A percentile compares a stretch with the other conserved stretches of the same genome.
Conservation (phyloP, 306 rosid genomes). For the Pachyrhizus erosus region DNA sequence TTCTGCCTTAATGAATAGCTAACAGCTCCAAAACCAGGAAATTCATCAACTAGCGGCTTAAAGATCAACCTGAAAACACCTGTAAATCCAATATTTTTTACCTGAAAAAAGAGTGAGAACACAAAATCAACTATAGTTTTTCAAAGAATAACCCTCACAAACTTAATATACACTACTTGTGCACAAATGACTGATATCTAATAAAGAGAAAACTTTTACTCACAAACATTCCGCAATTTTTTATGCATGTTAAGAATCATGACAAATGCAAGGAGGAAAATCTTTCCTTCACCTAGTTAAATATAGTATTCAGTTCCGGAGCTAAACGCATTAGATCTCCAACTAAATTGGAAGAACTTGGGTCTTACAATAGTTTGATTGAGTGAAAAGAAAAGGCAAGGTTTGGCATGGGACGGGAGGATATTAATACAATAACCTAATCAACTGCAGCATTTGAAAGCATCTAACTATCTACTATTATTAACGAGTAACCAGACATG, state of each 20-base stretch:
- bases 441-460: conserved; percentile 9
- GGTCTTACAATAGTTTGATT: conserved; percentile 21
- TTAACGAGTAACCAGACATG: conserved; percentile 7
- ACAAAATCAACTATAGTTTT: conserved; percentile 35
- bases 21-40: conserved; percentile 97
- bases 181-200: background rate
- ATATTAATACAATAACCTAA: background rate
- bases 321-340: conserved; percentile 11
- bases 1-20: conserved; percentile 90
- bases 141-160: conserved; percentile 24
- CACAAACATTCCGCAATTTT: conserved; percentile 17
- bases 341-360: background rate
- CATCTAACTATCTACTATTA: conserved; percentile 24
- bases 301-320: conserved; percentile 25
- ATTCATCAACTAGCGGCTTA: conserved; percentile 88
- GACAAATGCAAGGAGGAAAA: conserved; percentile 12
- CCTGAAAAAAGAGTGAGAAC: conserved; percentile 58
- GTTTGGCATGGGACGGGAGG: conserved; percentile 25
- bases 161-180: conserved; percentile 9
- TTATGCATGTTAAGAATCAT: conserved; percentile 13
- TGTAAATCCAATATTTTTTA: conserved; percentile 91
- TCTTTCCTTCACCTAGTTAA: conserved; percentile 6
- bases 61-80: conserved; percentile 96
- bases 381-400: conserved; percentile 26
- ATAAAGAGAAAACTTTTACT: conserved; percentile 29